phyloP scores from a whole-genome alignment of 2,329 filamentous ascomycete species.

The Waltergamsia citrina region DNA sequence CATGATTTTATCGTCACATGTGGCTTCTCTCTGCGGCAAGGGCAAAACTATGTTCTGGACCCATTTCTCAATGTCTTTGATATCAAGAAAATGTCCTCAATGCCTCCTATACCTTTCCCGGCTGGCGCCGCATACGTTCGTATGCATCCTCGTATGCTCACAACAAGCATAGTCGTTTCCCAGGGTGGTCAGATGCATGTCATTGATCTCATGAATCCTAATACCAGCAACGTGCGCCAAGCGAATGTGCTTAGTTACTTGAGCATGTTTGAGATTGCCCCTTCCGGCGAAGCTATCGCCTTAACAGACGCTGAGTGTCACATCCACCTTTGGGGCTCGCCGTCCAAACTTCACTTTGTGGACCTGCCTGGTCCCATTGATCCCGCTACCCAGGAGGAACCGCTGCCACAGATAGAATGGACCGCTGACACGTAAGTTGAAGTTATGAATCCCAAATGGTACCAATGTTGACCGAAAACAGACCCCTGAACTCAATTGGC shows the following conservation, averaged over 20 bases:
- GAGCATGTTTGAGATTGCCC: conserved; percentile 74
- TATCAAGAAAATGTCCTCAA: conserved; percentile 77
- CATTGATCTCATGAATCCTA: conserved; percentile 89
- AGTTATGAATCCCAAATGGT: no score
- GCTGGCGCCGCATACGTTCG: conserved; percentile 89
- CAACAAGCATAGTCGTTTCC: conserved; percentile 88
- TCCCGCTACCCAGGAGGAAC: conserved; percentile 58
- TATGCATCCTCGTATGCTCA: conserved; percentile 93
- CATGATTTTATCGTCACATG: conserved; percentile 94
- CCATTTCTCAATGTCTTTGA: conserved; percentile 94
- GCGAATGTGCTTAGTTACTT: conserved; percentile 68
- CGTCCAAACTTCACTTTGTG: conserved; percentile 76
- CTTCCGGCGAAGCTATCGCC: conserved; percentile 77
- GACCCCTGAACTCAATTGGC: conserved; percentile 74
- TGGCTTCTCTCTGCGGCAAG: conserved; percentile 77
- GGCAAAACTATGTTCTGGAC: conserved; percentile 68
- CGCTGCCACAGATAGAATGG: conserved; percentile 55
- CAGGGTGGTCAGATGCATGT: conserved; percentile 91
- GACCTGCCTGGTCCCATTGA: conserved; percentile 72
- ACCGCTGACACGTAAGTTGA: conserved; percentile 56
- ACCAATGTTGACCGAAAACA: conserved; percentile 17
- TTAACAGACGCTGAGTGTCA: conserved; percentile 70
- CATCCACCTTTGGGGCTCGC: conserved; percentile 83
- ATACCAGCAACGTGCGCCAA: conserved; percentile 77
- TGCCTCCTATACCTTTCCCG: conserved; percentile 87